Evolutionary conservation across 192 early-diverging fungal species (phyloP), one percentile per base, ranked within the genome.

Genomic region (Gonapodya prolifera): DNA sequence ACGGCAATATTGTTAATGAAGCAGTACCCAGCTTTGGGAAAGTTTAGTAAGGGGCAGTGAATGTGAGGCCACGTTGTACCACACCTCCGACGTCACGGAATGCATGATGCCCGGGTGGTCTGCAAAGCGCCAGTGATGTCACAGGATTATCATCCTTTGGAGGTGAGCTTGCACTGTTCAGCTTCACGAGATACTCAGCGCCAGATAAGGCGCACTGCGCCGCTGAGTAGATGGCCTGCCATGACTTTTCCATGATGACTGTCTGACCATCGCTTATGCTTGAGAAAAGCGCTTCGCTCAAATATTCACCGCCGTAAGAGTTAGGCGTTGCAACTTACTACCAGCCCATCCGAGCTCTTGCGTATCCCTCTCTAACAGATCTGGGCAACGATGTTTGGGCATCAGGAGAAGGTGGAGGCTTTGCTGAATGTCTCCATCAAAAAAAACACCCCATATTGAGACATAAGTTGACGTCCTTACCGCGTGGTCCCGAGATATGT

Each of bases 161-260:
- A 61, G 45, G 45, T 61, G 45, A 23, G 8, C 8, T 16, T 61
- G 8, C 23, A 16, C 8, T 61, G 45, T 8, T 61, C 23, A 8
- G 45, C 23, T 83, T 80, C 13, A 88, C 34, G n/a, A 92, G 76
- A 1, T 83, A 79, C 71, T 89, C 79, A 0, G 86, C 82, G 2
- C 84, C 91, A 2, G 89, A 88, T 32, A 92, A 79, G n/a, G 88
- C 89, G 1, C 89, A 84, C 78, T 92, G 89, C 1, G 86, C 90
- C 0, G 89, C 89, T 33, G 79, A 85, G 80, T 89, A 90, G 8
- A 87, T 86, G 17, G 90, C 87, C 74, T 82, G 81, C 82, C 84
- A 92, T 1, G 91, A 91, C 30, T 61, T 61, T 23, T 61, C 45
- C 45, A 61, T 61, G 8, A 61, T 61, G 23, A 61, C 23, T 61